Evolutionary conservation across 495 filamentous ascomycete species (phyloP).

Genomic region (Neurospora sp.): DNA sequence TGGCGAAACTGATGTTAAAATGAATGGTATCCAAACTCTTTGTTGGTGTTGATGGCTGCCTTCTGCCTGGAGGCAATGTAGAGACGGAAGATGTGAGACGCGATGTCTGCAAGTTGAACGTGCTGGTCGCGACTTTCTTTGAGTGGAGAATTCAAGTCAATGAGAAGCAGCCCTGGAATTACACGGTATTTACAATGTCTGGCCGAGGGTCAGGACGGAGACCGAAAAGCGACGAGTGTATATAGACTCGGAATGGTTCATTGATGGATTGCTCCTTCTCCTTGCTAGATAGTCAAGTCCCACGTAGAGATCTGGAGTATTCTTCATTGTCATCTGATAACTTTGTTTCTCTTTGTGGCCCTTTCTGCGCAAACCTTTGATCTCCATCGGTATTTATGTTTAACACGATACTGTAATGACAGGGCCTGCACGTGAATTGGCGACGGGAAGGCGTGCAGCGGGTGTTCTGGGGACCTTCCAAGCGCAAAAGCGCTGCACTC

Average conservation of each 20-base stretch:
- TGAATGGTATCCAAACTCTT: background rate
- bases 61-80: background rate
- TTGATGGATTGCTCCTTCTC: background rate
- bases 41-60: background rate
- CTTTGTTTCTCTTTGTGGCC: background rate
- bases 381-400: background rate
- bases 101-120: background rate
- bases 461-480: background rate
- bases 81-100: background rate
- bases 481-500: background rate
- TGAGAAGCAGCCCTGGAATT: background rate
- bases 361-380: background rate
- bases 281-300: too few species aligned
- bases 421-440: slow-evolving; percentile 19
- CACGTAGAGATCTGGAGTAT: background rate
- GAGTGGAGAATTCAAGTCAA: background rate
- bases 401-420: background rate
- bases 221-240: background rate
- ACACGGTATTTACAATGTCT: background rate
- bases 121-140: background rate
- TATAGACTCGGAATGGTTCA: background rate
- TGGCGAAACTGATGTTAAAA: background rate
- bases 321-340: background rate
- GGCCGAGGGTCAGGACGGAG: background rate
- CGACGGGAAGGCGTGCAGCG: slow-evolving; percentile 6